Percentiles rank a stretch among this genome's conserved stretches.
phyloP scores from a whole-genome alignment of 805 yeast species.

The Zygosaccharomyces kombuchaensis region DNA sequence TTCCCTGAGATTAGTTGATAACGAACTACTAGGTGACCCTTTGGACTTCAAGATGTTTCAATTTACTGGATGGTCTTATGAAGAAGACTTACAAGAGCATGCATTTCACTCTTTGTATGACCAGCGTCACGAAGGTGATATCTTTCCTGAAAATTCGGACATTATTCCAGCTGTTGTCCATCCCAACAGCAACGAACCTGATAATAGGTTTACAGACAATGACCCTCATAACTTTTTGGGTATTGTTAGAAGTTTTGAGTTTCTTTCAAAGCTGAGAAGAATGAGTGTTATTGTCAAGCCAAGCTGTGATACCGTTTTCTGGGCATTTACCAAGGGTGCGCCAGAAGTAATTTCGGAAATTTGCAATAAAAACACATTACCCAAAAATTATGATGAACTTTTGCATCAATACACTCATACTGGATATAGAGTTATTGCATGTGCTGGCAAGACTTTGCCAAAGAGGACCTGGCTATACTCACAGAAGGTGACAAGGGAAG shows the following conservation, averaged over 20 bases:
- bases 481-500: conserved; percentile 52
- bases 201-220: conserved; percentile 36
- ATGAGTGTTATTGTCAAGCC: conserved; percentile 78
- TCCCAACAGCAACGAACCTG: conserved; percentile 33
- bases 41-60: conserved; percentile 90
- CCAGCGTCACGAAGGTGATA: conserved; percentile 37
- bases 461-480: conserved; percentile 47
- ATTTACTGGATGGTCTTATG: conserved; percentile 72
- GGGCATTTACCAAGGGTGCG: conserved; percentile 86
- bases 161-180: conserved; percentile 49
- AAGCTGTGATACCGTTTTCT: conserved; percentile 38
- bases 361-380: conserved; percentile 68
- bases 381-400: conserved; percentile 66
- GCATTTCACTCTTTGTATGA: conserved; percentile 36
- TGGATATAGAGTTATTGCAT: conserved; percentile 93
- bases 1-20: conserved; percentile 74
- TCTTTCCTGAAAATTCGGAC: conserved; percentile 41
- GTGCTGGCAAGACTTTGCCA: conserved; percentile 61
- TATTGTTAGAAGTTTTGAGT: conserved; percentile 64
- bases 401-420: conserved; percentile 84
- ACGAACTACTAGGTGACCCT: conserved; percentile 87
- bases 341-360: conserved; percentile 87
- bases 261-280: conserved; percentile 76
- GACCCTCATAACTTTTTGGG: conserved; percentile 40
- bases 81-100: conserved; percentile 56